A percentile compares a stretch with the other conserved stretches of the same genome.
Evolutionary conservation across 352 stramenopile species (phyloP).

Genomic region (Globisporangium splendens): DNA sequence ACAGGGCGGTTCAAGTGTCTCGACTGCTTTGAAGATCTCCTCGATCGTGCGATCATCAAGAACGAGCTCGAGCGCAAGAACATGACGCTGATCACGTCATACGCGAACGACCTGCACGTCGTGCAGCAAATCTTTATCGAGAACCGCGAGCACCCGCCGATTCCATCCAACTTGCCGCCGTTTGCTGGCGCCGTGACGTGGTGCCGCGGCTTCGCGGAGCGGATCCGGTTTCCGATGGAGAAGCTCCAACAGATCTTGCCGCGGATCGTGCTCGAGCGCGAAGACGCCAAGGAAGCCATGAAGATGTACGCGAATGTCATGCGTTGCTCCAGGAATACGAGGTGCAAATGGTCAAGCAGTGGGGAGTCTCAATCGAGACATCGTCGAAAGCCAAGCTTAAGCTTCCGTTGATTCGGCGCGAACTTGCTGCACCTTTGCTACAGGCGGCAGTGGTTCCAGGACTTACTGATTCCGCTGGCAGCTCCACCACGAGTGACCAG

Average conservation of each 20-base stretch:
- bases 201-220: constrained; percentile 81
- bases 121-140: constrained; percentile 91
- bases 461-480: not conserved
- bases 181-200: constrained; percentile 90
- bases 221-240: constrained; percentile 88
- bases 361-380: constrained; percentile 73
- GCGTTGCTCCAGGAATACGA: constrained; percentile 78
- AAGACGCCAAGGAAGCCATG: constrained; percentile 88
- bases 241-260: constrained; percentile 81
- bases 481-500: not conserved
- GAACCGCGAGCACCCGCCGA: constrained; percentile 78
- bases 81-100: constrained; percentile 71
- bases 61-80: constrained; percentile 90
- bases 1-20: constrained; percentile 87
- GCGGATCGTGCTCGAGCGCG: constrained; percentile 78
- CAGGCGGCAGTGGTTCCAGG: not conserved
- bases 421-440: constrained; percentile 11
- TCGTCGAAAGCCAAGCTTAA: constrained; percentile 86
- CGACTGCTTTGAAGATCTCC: constrained; percentile 88
- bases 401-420: constrained; percentile 74
- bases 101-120: constrained; percentile 71
- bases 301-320: constrained; percentile 90
- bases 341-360: constrained; percentile 80
- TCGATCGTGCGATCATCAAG: constrained; percentile 81
- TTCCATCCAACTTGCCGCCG: constrained; percentile 86